Evolutionary conservation across 1,139 yeast genomes (phyloP).

Genomic region (Geotrichum siamense): DNA sequence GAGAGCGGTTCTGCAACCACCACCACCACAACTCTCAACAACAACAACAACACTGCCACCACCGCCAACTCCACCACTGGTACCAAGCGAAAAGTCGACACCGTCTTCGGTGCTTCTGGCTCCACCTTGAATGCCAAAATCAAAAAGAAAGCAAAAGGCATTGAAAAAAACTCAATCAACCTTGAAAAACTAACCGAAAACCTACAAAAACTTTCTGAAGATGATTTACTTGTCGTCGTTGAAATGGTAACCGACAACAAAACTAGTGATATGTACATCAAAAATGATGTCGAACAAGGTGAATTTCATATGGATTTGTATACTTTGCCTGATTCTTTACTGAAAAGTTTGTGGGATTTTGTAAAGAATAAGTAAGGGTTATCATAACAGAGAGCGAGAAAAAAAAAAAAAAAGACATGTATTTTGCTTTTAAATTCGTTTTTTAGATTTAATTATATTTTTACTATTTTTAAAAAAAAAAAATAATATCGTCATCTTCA

Average conservation of each 20-base stretch:
- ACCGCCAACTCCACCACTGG: slow-evolving; percentile 12
- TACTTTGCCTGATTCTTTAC: slow-evolving; percentile 84
- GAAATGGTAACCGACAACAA: slow-evolving; percentile 97
- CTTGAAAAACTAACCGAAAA: slow-evolving; percentile 88
- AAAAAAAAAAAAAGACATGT: background rate
- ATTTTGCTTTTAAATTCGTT: slow-evolving; percentile 2
- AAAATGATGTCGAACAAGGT: slow-evolving; percentile 93
- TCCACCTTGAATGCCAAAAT: slow-evolving; percentile 24
- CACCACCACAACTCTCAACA: slow-evolving; percentile 31
- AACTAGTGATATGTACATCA: slow-evolving; percentile 92
- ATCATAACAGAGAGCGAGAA: background rate
- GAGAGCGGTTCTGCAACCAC: slow-evolving; percentile 29
- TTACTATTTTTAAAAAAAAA: no score
- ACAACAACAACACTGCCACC: slow-evolving; percentile 33
- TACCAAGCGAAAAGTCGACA: slow-evolving; percentile 40
- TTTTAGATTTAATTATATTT: no score
- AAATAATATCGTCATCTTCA: no score
- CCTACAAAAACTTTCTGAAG: slow-evolving; percentile 80
- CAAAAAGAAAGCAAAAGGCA: slow-evolving; percentile 54
- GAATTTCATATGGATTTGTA: slow-evolving; percentile 95
- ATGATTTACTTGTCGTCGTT: slow-evolving; percentile 87
- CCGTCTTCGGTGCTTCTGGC: slow-evolving; percentile 32
- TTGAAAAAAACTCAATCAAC: slow-evolving; percentile 56
- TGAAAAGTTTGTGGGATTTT: slow-evolving; percentile 92
- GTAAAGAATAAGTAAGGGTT: slow-evolving; percentile 46